A percentile compares a stretch with the other conserved stretches of the same genome.
Evolutionary conservation across 805 yeast genomes (phyloP).

Genomic region (Starmerella floricola): DNA sequence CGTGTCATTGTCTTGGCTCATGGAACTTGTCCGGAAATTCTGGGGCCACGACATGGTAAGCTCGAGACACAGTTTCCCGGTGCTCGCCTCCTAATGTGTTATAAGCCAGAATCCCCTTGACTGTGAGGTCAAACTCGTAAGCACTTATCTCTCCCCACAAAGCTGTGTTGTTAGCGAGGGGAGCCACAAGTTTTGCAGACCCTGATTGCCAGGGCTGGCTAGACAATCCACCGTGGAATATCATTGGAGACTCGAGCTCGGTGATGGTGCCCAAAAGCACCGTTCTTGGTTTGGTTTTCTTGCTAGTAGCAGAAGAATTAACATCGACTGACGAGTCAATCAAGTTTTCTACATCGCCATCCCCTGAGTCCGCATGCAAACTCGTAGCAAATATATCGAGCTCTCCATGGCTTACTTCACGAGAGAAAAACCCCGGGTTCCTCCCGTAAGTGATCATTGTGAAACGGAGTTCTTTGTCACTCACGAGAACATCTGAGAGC

Average conservation of each 20-base stretch:
- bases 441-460: slow-evolving; percentile 65
- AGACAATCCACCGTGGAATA: slow-evolving; percentile 68
- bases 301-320: too few relatives aligned
- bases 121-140: slow-evolving; percentile 73
- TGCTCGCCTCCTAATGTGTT: slow-evolving; percentile 38
- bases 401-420: slow-evolving; percentile 52
- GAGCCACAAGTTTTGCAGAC: slow-evolving; percentile 58
- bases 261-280: slow-evolving; percentile 61
- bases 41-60: slow-evolving; percentile 14
- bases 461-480: slow-evolving; percentile 75
- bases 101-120: slow-evolving; percentile 72
- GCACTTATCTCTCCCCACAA: slow-evolving; percentile 60
- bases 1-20: background rate
- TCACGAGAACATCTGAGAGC: slow-evolving; percentile 61
- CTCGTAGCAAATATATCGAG: slow-evolving; percentile 62
- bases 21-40: slow-evolving; percentile 7
- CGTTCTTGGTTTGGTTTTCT: slow-evolving; percentile 38
- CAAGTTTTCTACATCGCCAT: slow-evolving; percentile 8
- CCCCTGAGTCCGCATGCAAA: background rate
- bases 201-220: slow-evolving; percentile 50
- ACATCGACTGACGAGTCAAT: too few relatives aligned
- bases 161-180: slow-evolving; percentile 40
- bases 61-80: slow-evolving; percentile 21
- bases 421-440: slow-evolving; percentile 75
- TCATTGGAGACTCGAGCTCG: slow-evolving; percentile 57